Conservation (phyloP, 352 stramenopile genomes). For the Pythium aristosporum region DNA sequence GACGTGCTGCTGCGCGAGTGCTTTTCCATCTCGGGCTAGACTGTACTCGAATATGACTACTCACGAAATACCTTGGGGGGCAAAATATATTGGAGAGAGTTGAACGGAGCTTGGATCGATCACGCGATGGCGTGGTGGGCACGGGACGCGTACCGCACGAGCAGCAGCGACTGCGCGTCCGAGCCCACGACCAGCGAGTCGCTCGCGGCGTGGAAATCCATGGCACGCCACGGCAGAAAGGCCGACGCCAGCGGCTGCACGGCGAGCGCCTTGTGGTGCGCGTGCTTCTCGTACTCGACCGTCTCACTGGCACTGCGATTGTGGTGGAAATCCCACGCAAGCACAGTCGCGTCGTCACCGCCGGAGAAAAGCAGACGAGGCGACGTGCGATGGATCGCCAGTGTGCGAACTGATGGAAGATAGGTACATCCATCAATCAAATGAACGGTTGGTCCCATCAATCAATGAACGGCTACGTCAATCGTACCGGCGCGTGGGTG, state of each 20-base stretch:
- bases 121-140: slow-evolving; percentile 11
- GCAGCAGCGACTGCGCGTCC: slow-evolving; percentile 69
- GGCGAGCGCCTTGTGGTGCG: slow-evolving; percentile 30
- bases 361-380: slow-evolving; percentile 68
- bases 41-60: background rate
- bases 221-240: slow-evolving; percentile 60
- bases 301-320: slow-evolving; percentile 39
- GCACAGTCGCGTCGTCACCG: slow-evolving; percentile 60
- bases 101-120: slow-evolving; percentile 8
- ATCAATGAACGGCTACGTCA: background rate
- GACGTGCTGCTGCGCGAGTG: slow-evolving; percentile 61
- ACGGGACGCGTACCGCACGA: slow-evolving; percentile 64
- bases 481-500: slow-evolving; percentile 55
- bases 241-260: slow-evolving; percentile 40
- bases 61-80: background rate
- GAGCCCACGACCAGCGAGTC: slow-evolving; percentile 75
- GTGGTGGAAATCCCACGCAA: slow-evolving; percentile 75
- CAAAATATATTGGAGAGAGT: background rate
- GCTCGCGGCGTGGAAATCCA: slow-evolving; percentile 70
- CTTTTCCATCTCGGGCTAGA: slow-evolving; percentile 31
- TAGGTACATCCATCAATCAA: slow-evolving; percentile 1
- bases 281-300: slow-evolving; percentile 59
- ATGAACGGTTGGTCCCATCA: background rate
- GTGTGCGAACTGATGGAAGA: slow-evolving; percentile 38
- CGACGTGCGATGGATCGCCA: slow-evolving; percentile 65